Evolutionary conservation across 306 rosid species (phyloP).

Genomic region (Prunus fruticosa): DNA sequence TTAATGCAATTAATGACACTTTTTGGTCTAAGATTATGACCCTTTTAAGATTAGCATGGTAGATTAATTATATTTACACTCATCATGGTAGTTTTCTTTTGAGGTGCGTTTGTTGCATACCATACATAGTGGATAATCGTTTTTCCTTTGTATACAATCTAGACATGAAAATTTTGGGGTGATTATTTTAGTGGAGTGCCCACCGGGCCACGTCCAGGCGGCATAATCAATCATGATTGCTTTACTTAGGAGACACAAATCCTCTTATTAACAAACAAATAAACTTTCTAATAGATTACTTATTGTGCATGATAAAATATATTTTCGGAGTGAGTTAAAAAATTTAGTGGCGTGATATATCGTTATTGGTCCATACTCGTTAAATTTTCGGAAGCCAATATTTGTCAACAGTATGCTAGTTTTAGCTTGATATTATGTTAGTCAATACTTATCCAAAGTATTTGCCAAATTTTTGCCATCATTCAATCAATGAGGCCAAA

Average conservation of each 20-base stretch:
- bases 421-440: no score
- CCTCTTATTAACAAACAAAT: background rate
- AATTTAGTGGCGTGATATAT: no score
- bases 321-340: no score
- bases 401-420: no score
- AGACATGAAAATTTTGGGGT: background rate
- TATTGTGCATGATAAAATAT: background rate
- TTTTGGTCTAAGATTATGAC: background rate
- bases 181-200: conserved; percentile 8
- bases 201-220: conserved; percentile 5
- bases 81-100: background rate
- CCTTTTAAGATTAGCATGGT: background rate
- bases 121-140: background rate
- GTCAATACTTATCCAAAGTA: no score
- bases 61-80: background rate
- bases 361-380: no score
- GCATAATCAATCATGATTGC: conserved; percentile 36
- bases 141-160: conserved; percentile 13
- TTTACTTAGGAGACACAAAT: conserved; percentile 46
- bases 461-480: no score
- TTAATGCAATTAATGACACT: background rate
- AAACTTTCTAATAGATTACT: no score
- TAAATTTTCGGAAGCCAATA: no score
- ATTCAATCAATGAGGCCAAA: background rate
- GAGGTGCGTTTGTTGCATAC: background rate